Conservation (phyloP, 495 filamentous ascomycete species). For the Penicillium coffeae region DNA sequence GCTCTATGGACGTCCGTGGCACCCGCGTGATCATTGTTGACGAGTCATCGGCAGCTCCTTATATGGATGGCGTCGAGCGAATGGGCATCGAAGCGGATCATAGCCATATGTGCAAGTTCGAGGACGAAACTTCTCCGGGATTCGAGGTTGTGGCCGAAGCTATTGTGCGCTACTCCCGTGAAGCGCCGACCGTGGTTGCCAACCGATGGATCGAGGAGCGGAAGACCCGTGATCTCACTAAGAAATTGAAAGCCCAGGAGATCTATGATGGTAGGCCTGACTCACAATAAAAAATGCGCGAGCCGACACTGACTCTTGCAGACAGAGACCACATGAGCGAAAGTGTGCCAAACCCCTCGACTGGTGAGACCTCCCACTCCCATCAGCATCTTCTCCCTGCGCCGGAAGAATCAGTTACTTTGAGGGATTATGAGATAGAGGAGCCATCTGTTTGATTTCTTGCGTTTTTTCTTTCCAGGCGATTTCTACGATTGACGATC, state of each 20-base stretch:
- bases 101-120: conserved; percentile 85
- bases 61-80: conserved; percentile 67
- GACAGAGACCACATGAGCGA: conserved; percentile 13
- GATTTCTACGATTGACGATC: neutral
- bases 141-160: conserved; percentile 71
- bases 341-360: conserved; percentile 25
- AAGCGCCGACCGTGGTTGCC: conserved; percentile 54
- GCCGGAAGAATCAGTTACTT: conserved; percentile 25
- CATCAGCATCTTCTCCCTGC: conserved; percentile 25
- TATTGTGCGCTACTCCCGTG: conserved; percentile 62
- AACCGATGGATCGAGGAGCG: conserved; percentile 63
- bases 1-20: conserved; percentile 61
- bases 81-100: conserved; percentile 81
- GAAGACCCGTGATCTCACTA: conserved; percentile 39
- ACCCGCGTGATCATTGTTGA: conserved; percentile 66
- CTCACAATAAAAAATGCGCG: neutral
- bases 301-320: conserved; percentile 11
- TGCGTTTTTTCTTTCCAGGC: conserved; percentile 1
- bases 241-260: conserved; percentile 37
- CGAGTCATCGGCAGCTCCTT: conserved; percentile 68
- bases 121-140: conserved; percentile 65
- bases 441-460: conserved; percentile 27
- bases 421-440: conserved; percentile 40
- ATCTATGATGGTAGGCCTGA: conserved; percentile 31
- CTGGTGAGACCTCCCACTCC: conserved; percentile 27